A percentile compares a stretch with the other conserved stretches of the same genome.
Evolutionary conservation across 345 rosid species (phyloP).

Genomic region (Gossypium stocksii): DNA sequence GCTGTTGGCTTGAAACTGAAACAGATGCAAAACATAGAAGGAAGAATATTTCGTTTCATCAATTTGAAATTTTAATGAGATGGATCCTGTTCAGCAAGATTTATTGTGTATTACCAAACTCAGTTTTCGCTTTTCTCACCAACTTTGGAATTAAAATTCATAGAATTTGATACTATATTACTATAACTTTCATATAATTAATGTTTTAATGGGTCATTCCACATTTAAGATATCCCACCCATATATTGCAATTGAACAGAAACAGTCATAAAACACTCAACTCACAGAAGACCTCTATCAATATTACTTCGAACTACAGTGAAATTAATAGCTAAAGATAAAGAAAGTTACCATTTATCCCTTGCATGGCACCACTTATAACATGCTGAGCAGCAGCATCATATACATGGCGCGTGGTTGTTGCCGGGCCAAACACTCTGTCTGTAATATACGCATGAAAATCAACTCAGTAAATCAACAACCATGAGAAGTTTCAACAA

Average conservation of each 20-base stretch:
- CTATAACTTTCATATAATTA: not conserved
- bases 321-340: not conserved
- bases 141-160: constrained; percentile 3
- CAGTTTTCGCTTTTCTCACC: not conserved
- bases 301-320: not conserved
- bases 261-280: constrained; percentile 1
- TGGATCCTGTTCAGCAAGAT: not conserved
- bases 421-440: constrained; percentile 83
- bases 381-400: constrained; percentile 82
- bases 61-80: not conserved
- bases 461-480: constrained; percentile 3
- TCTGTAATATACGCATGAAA: constrained; percentile 31
- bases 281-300: not conserved
- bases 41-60: not conserved
- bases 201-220: not conserved
- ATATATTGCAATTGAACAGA: not conserved
- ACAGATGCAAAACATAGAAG: not conserved
- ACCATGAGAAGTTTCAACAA: constrained; percentile 2
- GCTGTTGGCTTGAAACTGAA: not conserved
- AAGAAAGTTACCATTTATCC: constrained; percentile 62
- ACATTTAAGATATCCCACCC: not conserved
- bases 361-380: constrained; percentile 76
- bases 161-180: not conserved
- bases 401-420: constrained; percentile 81
- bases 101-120: not conserved